Base-by-base conservation (phyloP, 2,329 filamentous ascomycete genomes). In the Tolypocladium tundrense region DNA sequence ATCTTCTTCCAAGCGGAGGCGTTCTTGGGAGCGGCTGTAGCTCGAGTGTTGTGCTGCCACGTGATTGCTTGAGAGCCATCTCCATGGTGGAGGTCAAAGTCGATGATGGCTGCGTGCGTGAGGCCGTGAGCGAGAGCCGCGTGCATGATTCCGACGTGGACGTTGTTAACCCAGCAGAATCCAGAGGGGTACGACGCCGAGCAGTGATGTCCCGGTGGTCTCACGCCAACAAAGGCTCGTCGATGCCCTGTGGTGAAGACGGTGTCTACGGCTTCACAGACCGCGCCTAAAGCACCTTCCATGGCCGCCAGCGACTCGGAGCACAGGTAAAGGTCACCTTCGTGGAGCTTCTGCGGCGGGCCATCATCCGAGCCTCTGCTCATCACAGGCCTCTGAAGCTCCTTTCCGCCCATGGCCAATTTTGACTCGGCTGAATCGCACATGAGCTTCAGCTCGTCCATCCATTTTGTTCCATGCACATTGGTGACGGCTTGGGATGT, bases 131-230 rank as follows among this genome's bases (percentile, higher is more conserved):
- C 83, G 61, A 93, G 84, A 24, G 90, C 87, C 13, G 87, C 93
- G 70, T 99, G 90, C 71, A 95, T 89, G 63, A 99, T 96, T 0
- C 93, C 94, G 27, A 99, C 90, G 68, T 97, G 93, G 0, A 99
- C 91, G 69, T 99, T 99, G 72, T 99, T 99, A 55, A 99, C 76
- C 93, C 94, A 99, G 75, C 94, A 99, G 69, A 99, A 99, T 0
- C 94, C 94, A 2, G 93, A 97, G 0, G 94, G 94, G 65, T 88
- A 87, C 54, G 88, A 84, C 4, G 90, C 85, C 2, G 93, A 96
- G 73, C 94, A 99, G 69, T 99, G 94, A 69, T 99, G 94, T 1
- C 94, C 94, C 0, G 94, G 94, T 5, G 94, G 94, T 39, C 94
- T 86, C 54, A 97, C 88, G 35, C 88, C 92, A 54, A 97, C 91